These are phyloP conservation scores for Rosa rugosa DNA, from an alignment of 306 rosid species.

Conservation along the genomic window DNA sequence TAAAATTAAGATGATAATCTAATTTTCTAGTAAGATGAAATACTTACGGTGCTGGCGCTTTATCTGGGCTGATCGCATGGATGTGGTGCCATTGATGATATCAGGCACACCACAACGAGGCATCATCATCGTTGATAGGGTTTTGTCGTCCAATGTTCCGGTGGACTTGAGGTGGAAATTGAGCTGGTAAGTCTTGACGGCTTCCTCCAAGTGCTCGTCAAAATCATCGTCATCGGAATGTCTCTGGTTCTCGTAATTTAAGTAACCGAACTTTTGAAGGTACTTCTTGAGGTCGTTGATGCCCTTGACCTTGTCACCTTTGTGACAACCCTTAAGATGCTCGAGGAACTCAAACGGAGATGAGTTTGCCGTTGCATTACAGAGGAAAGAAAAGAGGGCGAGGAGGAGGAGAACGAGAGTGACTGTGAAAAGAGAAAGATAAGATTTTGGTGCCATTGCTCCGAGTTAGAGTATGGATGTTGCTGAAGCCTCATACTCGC, in stretches of 20 bases:
- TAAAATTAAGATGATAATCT: neutral
- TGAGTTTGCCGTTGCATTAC: neutral
- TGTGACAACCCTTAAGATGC: slow-evolving; percentile 30
- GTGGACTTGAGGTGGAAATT: slow-evolving; percentile 22
- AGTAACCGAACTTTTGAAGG: slow-evolving; percentile 44
- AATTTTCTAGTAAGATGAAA: neutral
- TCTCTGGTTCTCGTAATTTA: slow-evolving; percentile 4
- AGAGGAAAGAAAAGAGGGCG: slow-evolving; percentile 2
- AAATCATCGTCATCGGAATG: slow-evolving; percentile 18
- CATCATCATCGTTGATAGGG: slow-evolving; percentile 29
- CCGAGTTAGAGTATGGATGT: neutral
- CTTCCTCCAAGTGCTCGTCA: slow-evolving; percentile 32
- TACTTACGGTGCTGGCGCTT: neutral
- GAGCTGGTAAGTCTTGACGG: slow-evolving; percentile 41
- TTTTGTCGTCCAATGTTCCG: slow-evolving; percentile 29
- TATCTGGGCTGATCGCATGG: slow-evolving; percentile 26
- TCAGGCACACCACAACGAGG: slow-evolving; percentile 53
- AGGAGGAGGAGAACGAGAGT: neutral
- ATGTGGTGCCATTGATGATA: slow-evolving; percentile 19
- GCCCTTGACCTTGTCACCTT: slow-evolving; percentile 40
- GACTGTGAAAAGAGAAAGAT: slow-evolving; percentile 7
- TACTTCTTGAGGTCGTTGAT: slow-evolving; percentile 32
- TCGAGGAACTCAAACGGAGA: slow-evolving; percentile 32
- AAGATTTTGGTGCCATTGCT: slow-evolving; percentile 19
- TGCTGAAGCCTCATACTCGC: neutral